Evolutionary conservation across 306 rosid species (phyloP).

Genomic region (Prunus dulcis): DNA sequence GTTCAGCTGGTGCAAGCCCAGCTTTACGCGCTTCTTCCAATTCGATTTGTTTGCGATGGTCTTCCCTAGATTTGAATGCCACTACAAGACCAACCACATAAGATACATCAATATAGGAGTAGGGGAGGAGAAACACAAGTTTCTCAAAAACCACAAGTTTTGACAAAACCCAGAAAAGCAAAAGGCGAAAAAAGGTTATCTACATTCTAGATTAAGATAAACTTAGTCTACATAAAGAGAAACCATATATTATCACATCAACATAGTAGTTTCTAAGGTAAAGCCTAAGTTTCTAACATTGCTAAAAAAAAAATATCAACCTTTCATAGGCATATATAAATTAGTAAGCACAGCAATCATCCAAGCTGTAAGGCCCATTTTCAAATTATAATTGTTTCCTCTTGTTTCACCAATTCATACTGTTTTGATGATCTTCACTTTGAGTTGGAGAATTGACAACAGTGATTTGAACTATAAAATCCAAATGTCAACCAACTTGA

Average conservation of each 20-base stretch:
- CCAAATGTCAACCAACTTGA: background rate
- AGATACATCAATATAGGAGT: background rate
- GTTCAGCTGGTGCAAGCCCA: constrained; percentile 78
- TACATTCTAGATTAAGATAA: no score
- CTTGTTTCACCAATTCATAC: background rate
- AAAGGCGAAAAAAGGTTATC: no score
- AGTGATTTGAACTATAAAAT: background rate
- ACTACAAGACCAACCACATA: constrained; percentile 32
- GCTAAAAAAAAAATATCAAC: background rate
- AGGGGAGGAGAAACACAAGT: background rate
- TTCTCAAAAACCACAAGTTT: background rate
- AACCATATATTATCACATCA: background rate
- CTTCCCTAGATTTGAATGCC: constrained; percentile 70
- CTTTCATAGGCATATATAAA: background rate
- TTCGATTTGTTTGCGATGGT: constrained; percentile 59
- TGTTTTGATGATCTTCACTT: background rate
- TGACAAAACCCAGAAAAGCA: background rate
- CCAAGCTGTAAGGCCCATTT: background rate
- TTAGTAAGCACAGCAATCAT: no score
- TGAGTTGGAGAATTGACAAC: background rate
- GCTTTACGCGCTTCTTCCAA: constrained; percentile 73
- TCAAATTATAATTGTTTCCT: background rate
- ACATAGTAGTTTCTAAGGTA: background rate
- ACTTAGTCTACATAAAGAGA: background rate
- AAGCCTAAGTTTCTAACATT: background rate